Evolutionary conservation across 2,329 filamentous ascomycete species (phyloP), one percentile per base, ranked within the genome.

Genomic region (Trichoderma sp.): DNA sequence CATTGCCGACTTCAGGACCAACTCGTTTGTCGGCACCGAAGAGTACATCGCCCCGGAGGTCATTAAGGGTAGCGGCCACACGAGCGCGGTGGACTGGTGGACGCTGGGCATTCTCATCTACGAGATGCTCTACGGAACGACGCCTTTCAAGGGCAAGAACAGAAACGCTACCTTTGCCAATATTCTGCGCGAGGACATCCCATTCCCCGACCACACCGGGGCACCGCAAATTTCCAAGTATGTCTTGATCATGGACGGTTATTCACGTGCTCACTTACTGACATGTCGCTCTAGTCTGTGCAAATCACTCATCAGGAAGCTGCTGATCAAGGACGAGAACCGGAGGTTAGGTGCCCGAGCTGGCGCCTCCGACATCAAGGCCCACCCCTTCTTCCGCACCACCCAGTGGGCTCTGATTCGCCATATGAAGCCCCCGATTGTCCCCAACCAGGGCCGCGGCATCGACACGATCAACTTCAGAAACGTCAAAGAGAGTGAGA

Each of bases 21-120:
- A 99, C 75, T 97, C 93, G 0, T 99, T 99, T 75, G 95, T 99
- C 48, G 95, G 95, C 19, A 99, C 95, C 0, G 95, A 99, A 77
- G 95, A 99, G 77, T 99, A 99, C 77, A 99, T 99, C 74, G 95
- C 95, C 1, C 95, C 95, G 2, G 95, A 99, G 78, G 95, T 99
- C 43, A 99, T 99, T 76, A 98, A 98, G 80, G 95, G 95, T 45
- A 97, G 94, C 74, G 95, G 95, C 26, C 95, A 99, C 78, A 99
- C 95, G 7, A 98, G 94, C 75, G 95, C 95, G 15, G 95, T 99
- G 15, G 95, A 99, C 77, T 99, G 95, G 95, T 99, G 95, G 95
- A 99, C 95, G 0, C 79, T 99, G 61, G 95, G 95, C 21, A 98
- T 99, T 70, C 80, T 99, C 74, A 93, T 99, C 64, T 99, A 98